These are phyloP conservation scores for Lobulomyces angularis DNA, from an alignment of 192 early-diverging fungal species.

Conservation along the genomic window DNA sequence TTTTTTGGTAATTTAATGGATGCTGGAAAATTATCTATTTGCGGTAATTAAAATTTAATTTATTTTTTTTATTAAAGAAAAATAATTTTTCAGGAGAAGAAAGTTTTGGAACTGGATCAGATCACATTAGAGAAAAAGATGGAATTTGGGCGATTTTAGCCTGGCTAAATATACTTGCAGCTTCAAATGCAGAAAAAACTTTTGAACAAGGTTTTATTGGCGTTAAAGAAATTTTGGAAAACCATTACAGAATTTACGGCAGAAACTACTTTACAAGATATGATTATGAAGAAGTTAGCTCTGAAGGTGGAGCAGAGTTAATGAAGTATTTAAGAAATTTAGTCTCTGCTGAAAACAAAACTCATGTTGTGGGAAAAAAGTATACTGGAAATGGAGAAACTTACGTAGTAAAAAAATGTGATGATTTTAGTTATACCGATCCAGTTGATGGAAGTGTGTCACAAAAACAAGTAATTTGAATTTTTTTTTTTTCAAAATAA, in stretches of 20 bases:
- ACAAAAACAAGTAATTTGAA: constrained; percentile 51
- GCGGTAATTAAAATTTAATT: too few species aligned
- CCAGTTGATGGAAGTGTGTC: constrained; percentile 79
- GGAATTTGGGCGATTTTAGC: constrained; percentile 91
- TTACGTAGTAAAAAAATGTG: constrained; percentile 53
- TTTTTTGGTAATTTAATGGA: constrained; percentile 99
- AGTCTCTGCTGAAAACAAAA: constrained; percentile 26
- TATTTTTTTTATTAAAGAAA: too few species aligned
- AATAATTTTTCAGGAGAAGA: too few species aligned
- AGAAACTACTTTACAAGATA: constrained; percentile 96
- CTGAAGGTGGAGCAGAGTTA: constrained; percentile 63
- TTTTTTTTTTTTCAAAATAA: constrained; percentile 5
- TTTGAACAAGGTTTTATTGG: constrained; percentile 15
- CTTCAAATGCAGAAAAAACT: constrained; percentile 43
- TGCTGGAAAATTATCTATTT: constrained; percentile 80
- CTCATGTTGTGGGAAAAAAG: constrained; percentile 43
- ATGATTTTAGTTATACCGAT: constrained; percentile 92
- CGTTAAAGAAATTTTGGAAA: constrained; percentile 62
- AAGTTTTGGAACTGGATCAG: constrained; percentile 94
- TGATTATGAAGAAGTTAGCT: constrained; percentile 93
- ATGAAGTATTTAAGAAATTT: constrained; percentile 54
- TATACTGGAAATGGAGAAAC: constrained; percentile 29
- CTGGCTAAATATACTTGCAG: constrained; percentile 90
- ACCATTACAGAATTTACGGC: constrained; percentile 73
- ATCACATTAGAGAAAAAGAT: constrained; percentile 98